Evolutionary conservation across 306 rosid species (phyloP).

Genomic region (Mucuna pruriens): DNA sequence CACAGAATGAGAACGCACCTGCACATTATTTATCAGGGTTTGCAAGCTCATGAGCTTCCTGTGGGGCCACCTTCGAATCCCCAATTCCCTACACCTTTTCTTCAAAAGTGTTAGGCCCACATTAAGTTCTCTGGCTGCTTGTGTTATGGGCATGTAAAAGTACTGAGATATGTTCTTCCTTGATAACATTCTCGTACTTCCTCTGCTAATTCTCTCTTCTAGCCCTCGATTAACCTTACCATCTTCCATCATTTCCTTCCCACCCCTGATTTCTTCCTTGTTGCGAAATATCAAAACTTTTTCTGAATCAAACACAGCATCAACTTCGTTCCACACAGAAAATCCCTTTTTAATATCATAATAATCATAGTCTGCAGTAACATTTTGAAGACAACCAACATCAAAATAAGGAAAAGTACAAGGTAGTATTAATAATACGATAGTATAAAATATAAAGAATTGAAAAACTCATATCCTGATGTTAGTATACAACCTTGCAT

Average conservation of each 20-base stretch:
- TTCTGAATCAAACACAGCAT: constrained; percentile 36
- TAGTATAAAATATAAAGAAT: background rate
- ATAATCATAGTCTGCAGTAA: constrained; percentile 45
- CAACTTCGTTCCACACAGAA: constrained; percentile 41
- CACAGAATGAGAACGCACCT: constrained; percentile 43
- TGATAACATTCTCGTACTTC: constrained; percentile 48
- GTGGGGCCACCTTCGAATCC: constrained; percentile 91
- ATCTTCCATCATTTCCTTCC: constrained; percentile 23
- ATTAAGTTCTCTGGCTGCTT: constrained; percentile 79
- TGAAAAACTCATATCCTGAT: background rate
- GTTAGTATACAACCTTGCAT: constrained; percentile 38
- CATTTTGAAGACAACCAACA: background rate
- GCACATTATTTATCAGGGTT: constrained; percentile 69
- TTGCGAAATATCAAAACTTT: background rate
- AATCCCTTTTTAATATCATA: constrained; percentile 31
- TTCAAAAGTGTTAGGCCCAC: constrained; percentile 81
- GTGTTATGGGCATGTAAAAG: constrained; percentile 82
- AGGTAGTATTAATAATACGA: background rate
- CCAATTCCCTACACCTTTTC: constrained; percentile 85
- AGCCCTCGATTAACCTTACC: background rate
- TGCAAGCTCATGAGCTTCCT: constrained; percentile 84
- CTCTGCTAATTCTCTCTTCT: constrained; percentile 31
- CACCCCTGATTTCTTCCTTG: constrained; percentile 12
- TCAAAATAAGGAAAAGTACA: background rate
- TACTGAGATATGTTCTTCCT: constrained; percentile 58